Evolutionary conservation across 2,329 filamentous ascomycete species (phyloP).

Genomic region (Thielaviopsis ethacetica): DNA sequence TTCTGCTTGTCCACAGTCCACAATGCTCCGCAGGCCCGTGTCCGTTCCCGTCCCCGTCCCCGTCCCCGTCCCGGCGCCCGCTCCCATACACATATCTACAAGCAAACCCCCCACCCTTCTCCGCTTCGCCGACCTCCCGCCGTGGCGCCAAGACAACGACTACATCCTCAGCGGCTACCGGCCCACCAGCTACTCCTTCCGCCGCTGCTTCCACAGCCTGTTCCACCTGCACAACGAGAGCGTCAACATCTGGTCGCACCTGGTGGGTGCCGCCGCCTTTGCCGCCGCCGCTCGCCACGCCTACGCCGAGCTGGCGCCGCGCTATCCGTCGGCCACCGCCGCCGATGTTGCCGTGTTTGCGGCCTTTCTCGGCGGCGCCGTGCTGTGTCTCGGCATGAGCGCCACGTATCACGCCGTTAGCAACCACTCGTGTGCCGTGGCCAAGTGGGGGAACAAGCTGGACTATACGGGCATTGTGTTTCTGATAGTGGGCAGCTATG

Average conservation of each 20-base stretch:
- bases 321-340: slow-evolving; percentile 45
- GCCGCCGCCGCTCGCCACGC: slow-evolving; percentile 34
- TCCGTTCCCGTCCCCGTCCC: too few species aligned
- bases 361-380: slow-evolving; percentile 65
- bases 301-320: slow-evolving; percentile 40
- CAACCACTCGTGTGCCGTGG: slow-evolving; percentile 68
- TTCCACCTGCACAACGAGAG: slow-evolving; percentile 43
- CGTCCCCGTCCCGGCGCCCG: too few species aligned
- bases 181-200: slow-evolving; percentile 31
- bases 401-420: slow-evolving; percentile 71
- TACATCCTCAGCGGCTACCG: slow-evolving; percentile 40
- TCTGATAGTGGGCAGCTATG: slow-evolving; percentile 79
- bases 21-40: too few species aligned
- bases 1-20: too few species aligned
- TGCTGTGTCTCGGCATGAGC: slow-evolving; percentile 61
- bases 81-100: too few species aligned
- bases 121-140: slow-evolving; percentile 41
- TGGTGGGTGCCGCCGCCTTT: slow-evolving; percentile 48
- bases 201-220: slow-evolving; percentile 29
- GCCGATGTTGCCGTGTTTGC: slow-evolving; percentile 56
- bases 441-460: slow-evolving; percentile 75
- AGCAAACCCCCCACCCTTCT: slow-evolving; percentile 22
- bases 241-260: slow-evolving; percentile 48
- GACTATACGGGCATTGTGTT: slow-evolving; percentile 91
- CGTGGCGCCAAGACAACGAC: slow-evolving; percentile 43